Evolutionary conservation across 208 protist species (phyloP), one percentile per base, ranked within the genome.

Genomic region (Leishmania aethiopica): DNA sequence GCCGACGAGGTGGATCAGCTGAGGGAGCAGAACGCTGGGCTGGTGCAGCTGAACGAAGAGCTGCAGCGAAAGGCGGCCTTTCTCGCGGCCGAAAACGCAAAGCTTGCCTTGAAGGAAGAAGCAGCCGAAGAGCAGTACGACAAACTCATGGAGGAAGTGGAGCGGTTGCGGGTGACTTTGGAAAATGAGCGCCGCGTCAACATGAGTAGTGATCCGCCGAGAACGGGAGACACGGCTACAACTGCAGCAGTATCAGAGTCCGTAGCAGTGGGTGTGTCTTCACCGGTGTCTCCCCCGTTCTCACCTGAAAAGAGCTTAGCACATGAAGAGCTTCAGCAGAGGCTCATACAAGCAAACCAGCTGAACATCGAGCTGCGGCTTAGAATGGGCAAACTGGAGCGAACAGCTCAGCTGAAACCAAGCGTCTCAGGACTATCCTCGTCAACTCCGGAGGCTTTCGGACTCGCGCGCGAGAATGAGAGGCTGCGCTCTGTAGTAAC

Each of bases 341-440:
- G 75, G 40, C 82, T 91, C 40, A 53, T 66, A 6, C 64, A 76
- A 22, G 60, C 82, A 4, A 88, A 85, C 7, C 76, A 85, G 70
- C 59, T 88, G 19, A 88, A 88, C 59, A 82, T 84, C 51, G 85
- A 89, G 47, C 75, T 89, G 25, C 77, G 80, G 3, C 35, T 87
- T n/a, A 64, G 74, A 32, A 84, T 84, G 55, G 80, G 73, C 6
- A 45, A 75, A 2, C 69, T 86, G 32, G 77, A 85, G 47, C 85
- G 80, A 47, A 59, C 51, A 55, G 6, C 81, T 13, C 42, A 77
- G 22, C 40, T 22, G 17, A 77, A 69, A n/a, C 0, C 53, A 22
- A 72, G 42, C 45, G 77, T 42, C 19, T n/a, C 67, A 10, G 57
- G 53, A 4, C 8, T 19, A 3, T n/a, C 28, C 42, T 32, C 28